Base-by-base conservation (phyloP, 1,139 yeast genomes). In the Hyphopichia khmerensis region DNA sequence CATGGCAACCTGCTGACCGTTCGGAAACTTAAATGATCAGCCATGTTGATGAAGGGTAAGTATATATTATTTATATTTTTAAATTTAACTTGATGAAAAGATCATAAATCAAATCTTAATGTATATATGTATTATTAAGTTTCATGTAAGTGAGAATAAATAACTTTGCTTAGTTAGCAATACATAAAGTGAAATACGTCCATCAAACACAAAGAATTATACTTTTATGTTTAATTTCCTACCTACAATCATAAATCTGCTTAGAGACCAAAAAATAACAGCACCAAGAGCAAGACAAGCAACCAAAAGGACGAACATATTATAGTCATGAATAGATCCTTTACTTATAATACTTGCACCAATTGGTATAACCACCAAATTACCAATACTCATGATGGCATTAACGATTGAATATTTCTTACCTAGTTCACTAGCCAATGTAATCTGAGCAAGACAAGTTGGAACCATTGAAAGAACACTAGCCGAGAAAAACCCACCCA, bases 311-410 rank as follows among this genome's bases (percentile, higher is more conserved):
- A 67, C 63, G 51, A 71, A 72, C 56, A 62, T 56, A 31, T 56
- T 49, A 45, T 72, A 72, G 35, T 62, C 59, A 21, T 52, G 56
- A 30, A 50, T 49, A 29, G 60, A 54, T 23, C 69, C 71, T 34
- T 61, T 50, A 9, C 67, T 69, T 34, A 72, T 71, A 21, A 72
- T 65, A n/a, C 69, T 64, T 23, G 74, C 72, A 4, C 70, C 75
- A n/a, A 69, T 50, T 3, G 77, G 77, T n/a, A 72, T 62, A 14
- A 75, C 76, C 39, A 72, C 56, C 36, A 72, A 56, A 42, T 68
- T 69, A 3, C 75, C 75, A 39, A 65, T 46, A 41, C 75, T 68
- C n/a, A 68, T 63, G 43, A 68, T 57, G 33, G 66, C 62, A 52
- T 68, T 67, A 52, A 68, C 59, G 14, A 69, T 48, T 1, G 77